Evolutionary conservation across 352 stramenopile genomes (phyloP).

Genomic region (Phytopythium litorale): DNA sequence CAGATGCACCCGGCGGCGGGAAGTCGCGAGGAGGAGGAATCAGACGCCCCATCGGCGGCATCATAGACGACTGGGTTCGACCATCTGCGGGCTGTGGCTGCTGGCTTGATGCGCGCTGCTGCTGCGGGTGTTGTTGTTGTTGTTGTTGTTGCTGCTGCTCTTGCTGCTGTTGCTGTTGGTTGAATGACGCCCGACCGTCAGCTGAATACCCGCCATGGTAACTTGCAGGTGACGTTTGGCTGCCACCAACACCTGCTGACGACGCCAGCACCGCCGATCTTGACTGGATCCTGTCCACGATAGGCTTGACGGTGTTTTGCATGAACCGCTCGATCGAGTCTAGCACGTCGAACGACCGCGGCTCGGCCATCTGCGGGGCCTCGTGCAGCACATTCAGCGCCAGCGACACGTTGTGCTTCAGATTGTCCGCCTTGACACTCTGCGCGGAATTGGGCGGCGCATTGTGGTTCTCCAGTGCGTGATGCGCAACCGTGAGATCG

Average conservation of each 20-base stretch:
- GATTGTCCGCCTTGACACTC: conserved; percentile 65
- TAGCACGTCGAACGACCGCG: conserved; percentile 59
- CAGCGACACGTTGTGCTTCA: conserved; percentile 79
- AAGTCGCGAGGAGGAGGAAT: neutral
- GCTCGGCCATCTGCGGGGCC: conserved; percentile 12
- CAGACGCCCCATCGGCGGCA: neutral
- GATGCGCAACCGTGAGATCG: conserved; percentile 54
- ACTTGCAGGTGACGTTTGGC: neutral
- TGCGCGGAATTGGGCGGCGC: conserved; percentile 59
- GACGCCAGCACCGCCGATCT: neutral
- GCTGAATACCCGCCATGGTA: neutral
- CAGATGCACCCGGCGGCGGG: neutral
- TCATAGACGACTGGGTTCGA: neutral
- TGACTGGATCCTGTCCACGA: conserved; percentile 60
- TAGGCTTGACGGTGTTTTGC: conserved; percentile 68
- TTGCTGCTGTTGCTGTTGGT: neutral
- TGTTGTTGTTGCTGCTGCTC: neutral
- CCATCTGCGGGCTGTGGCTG: neutral
- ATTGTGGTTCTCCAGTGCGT: conserved; percentile 61
- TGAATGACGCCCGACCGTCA: neutral
- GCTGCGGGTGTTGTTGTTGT: neutral
- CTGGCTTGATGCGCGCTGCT: neutral
- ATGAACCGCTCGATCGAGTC: conserved; percentile 83
- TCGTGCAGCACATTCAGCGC: conserved; percentile 68
- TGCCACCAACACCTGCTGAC: neutral